phyloP scores from a whole-genome alignment of 2,329 filamentous ascomycete genomes.

The Neonectria coccinea region DNA sequence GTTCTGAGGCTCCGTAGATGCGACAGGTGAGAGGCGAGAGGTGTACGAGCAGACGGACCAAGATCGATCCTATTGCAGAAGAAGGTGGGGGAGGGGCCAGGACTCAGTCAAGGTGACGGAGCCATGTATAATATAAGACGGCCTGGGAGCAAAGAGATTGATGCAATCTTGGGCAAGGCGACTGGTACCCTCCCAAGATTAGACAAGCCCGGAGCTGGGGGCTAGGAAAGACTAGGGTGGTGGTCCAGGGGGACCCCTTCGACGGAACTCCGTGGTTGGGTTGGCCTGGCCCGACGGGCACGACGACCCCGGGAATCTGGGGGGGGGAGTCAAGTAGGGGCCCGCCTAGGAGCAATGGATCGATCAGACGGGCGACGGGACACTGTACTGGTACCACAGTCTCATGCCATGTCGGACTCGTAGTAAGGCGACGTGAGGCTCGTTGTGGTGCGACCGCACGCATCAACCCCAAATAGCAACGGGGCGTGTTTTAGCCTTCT shows the following conservation, averaged over 20 bases:
- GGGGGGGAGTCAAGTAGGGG: conserved; percentile 39
- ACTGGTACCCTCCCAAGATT: conserved; percentile 45
- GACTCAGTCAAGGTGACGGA: conserved; percentile 36
- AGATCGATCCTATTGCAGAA: conserved; percentile 23
- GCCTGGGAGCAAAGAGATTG: conserved; percentile 44
- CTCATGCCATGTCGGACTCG: conserved; percentile 43
- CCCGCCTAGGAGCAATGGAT: conserved; percentile 41
- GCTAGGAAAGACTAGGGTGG: conserved; percentile 44
- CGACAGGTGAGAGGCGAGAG: conserved; percentile 1
- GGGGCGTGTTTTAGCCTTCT: conserved; percentile 29
- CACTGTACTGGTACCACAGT: conserved; percentile 36
- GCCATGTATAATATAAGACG: conserved; percentile 44
- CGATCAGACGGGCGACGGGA: conserved; percentile 40
- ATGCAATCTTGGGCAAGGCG: conserved; percentile 47
- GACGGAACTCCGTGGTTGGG: conserved; percentile 41
- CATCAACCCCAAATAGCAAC: conserved; percentile 32
- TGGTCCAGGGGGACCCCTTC: conserved; percentile 45
- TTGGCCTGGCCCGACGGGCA: conserved; percentile 44
- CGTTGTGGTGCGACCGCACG: conserved; percentile 42
- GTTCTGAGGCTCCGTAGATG: not conserved
- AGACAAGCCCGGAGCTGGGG: conserved; percentile 43
- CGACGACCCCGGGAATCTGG: conserved; percentile 48
- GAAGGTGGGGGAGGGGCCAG: conserved; percentile 25
- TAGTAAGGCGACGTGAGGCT: conserved; percentile 42
- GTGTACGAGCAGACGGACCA: conserved; percentile 13